phyloP scores from a whole-genome alignment of 2,329 filamentous ascomycete species.

The Cryoendolithus antarcticus region DNA sequence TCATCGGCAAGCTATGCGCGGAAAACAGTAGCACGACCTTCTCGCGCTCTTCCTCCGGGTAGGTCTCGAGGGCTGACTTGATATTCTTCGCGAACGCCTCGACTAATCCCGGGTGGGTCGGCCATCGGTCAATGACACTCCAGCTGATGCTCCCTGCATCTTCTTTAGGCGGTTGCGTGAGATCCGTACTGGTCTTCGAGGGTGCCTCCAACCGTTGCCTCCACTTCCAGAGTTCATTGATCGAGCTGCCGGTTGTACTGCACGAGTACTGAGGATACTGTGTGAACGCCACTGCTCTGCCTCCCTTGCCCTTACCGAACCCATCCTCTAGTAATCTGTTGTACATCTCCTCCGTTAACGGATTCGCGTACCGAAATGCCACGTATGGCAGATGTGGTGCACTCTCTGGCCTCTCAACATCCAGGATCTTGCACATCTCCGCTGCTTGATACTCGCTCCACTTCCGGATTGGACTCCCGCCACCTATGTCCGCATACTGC shows the following conservation, averaged over 20 bases:
- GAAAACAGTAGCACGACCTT: conserved; percentile 78
- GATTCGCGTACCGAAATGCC: conserved; percentile 88
- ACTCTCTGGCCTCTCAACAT: conserved; percentile 79
- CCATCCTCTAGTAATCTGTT: conserved; percentile 70
- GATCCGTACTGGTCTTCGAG: conserved; percentile 11
- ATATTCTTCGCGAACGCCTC: conserved; percentile 91
- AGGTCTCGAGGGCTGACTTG: conserved; percentile 69
- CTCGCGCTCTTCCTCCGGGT: conserved; percentile 67
- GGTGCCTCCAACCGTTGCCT: conserved; percentile 61
- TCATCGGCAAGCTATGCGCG: conserved; percentile 93
- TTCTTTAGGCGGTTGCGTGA: conserved; percentile 36
- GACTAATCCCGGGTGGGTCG: conserved; percentile 76
- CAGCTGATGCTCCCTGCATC: conserved; percentile 66
- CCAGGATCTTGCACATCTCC: conserved; percentile 96
- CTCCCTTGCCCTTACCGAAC: conserved; percentile 80
- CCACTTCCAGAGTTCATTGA: conserved; percentile 99
- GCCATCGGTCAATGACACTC: conserved; percentile 98
- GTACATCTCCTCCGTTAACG: conserved; percentile 92
- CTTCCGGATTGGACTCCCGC: conserved; percentile 93
- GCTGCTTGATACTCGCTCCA: conserved; percentile 92
- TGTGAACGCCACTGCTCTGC: conserved; percentile 88
- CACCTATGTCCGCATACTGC: conserved; percentile 89
- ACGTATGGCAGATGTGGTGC: conserved; percentile 97
- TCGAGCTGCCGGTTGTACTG: conserved; percentile 86
- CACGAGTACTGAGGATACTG: conserved; percentile 99